Evolutionary conservation across 2,329 filamentous ascomycete genomes (phyloP), one percentile per base, ranked within the genome.

Genomic region (Aplosporella prunicola): DNA sequence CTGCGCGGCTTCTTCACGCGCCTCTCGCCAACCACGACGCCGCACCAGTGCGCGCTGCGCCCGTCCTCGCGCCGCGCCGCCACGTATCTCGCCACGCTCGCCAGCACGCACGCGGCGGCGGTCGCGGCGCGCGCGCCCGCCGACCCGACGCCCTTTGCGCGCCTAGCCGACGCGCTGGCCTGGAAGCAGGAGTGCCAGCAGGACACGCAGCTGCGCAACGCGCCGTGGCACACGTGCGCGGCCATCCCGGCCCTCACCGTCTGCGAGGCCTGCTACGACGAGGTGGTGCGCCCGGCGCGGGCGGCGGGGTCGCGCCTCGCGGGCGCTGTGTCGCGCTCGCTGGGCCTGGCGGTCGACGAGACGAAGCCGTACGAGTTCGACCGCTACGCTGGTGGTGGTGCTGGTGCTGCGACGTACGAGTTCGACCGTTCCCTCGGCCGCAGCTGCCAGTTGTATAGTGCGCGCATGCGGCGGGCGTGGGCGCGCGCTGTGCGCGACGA

Each of bases 261-360:
- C 4, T 96, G 88, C 58, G 77, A 82, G 45, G 84, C 89, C 57
- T 96, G 88, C 57, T 94, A 82, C 55, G 74, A 84, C 11, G 78
- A 85, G 15, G 73, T 85, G 1, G 75, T 94, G n/a, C 76, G 73
- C 58, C 86, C 87, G 1, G 20, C 25, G 3, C 29, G 20, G 5
- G 30, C 29, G 35, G 13, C 18, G 3, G 35, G 40, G 2, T 32
- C 45, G 9, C 44, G 48, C 3, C 41, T 61, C 2, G 55, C 58
- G 1, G 47, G 47, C 8, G 22, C 51, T 3, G 54, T 61, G 42
- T 76, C 74, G 44, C 68, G 71, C 39, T 67, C 73, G 10, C 68
- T 76, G 16, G 30, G 29, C n/a, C 11, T 20, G 9, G 47, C 73
- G 65, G 18, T 34, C 17, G 13, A 16, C 13, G 27, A 16, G 13